Conservation (phyloP, 495 filamentous ascomycete species). For the Pyrenopolyporus hunteri region DNA sequence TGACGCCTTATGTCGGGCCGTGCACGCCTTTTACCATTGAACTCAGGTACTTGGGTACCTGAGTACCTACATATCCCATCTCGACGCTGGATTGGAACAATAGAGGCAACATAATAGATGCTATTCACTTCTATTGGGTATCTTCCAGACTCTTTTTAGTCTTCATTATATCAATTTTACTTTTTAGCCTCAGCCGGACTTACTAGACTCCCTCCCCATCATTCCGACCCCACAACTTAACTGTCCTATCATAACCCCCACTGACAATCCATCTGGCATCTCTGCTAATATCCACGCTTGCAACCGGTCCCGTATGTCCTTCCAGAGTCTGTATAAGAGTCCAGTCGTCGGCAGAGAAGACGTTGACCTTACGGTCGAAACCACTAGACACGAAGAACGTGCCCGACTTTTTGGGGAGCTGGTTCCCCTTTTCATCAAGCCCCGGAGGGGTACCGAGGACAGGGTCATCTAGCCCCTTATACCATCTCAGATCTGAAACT, state of each 20-base stretch:
- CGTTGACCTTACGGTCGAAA: conserved; percentile 94
- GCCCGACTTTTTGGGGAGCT: conserved; percentile 69
- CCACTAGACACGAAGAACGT: conserved; percentile 91
- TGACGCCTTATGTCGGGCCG: too few species aligned
- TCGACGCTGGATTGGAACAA: too few species aligned
- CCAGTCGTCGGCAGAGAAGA: conserved; percentile 97
- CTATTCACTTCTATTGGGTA: conserved; percentile 42
- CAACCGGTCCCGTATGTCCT: conserved; percentile 89
- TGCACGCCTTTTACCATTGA: too few species aligned
- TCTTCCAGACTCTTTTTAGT: conserved; percentile 17
- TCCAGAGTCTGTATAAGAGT: conserved; percentile 82
- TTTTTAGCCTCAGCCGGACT: neutral
- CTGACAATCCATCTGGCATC: conserved; percentile 93
- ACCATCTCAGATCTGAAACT: conserved; percentile 93
- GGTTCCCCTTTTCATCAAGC: conserved; percentile 64
- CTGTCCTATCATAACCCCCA: conserved; percentile 90
- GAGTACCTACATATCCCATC: neutral
- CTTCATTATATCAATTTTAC: too few species aligned
- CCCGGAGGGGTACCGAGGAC: conserved; percentile 62
- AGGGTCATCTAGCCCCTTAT: conserved; percentile 76
- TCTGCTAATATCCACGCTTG: conserved; percentile 82
- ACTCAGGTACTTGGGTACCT: too few species aligned
- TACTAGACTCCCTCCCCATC: conserved; percentile 61
- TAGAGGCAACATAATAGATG: too few species aligned
- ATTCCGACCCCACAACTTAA: conserved; percentile 94